Evolutionary conservation across 305 asterid genomes (phyloP).

Genomic region (Fraxinus sp.): DNA sequence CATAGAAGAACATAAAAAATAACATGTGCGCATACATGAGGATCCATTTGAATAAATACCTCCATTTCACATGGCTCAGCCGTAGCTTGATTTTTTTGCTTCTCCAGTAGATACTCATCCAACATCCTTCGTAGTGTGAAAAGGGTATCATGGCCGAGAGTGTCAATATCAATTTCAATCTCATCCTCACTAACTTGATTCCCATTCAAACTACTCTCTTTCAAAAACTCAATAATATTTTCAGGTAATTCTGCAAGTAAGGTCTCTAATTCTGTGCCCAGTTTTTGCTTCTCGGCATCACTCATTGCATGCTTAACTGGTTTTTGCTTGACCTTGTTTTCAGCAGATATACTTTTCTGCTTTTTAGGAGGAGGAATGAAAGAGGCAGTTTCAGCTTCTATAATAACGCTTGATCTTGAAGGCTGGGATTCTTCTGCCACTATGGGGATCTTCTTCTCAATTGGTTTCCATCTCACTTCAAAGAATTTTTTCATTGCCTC

Average conservation of each 20-base stretch:
- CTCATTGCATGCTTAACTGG: constrained; percentile 46
- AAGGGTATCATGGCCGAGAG: constrained; percentile 55
- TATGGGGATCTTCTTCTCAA: constrained; percentile 58
- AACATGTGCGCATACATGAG: background rate
- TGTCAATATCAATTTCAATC: constrained; percentile 75
- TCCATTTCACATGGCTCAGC: constrained; percentile 39
- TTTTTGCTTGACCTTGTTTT: constrained; percentile 42
- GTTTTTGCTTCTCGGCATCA: constrained; percentile 51
- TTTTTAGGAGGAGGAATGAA: constrained; percentile 56
- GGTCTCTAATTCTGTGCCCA: constrained; percentile 58
- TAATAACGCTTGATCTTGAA: constrained; percentile 43
- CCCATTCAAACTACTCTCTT: constrained; percentile 43
- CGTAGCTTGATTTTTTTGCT: constrained; percentile 44
- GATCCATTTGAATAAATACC: constrained; percentile 38
- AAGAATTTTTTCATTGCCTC: constrained; percentile 46
- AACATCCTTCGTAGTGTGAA: constrained; percentile 58
- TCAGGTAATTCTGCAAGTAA: constrained; percentile 64
- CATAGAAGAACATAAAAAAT: background rate
- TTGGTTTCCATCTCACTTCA: constrained; percentile 58
- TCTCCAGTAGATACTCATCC: constrained; percentile 49
- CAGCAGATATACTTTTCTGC: constrained; percentile 43
- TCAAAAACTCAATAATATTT: constrained; percentile 56
- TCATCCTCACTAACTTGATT: constrained; percentile 59
- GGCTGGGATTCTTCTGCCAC: constrained; percentile 37
- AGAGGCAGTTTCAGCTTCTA: constrained; percentile 41